These are phyloP conservation scores for Fusarium redolens DNA, from an alignment of 2,329 filamentous ascomycete genomes.

Conservation along the genomic window DNA sequence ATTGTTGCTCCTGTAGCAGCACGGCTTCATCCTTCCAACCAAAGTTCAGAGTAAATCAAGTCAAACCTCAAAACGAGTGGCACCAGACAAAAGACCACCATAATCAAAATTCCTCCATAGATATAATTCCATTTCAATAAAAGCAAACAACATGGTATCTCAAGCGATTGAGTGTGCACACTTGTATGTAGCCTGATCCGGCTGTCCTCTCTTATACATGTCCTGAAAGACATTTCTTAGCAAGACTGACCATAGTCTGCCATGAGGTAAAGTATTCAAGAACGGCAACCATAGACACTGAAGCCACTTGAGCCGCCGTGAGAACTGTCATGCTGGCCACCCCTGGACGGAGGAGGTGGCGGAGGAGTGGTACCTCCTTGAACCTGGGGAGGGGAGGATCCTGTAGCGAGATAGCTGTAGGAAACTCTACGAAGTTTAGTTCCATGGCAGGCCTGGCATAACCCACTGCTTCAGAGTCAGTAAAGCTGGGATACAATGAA, in stretches of 20 bases:
- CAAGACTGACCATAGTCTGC: background rate
- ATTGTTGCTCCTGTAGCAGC: slow-evolving; percentile 1
- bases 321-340: slow-evolving; percentile 18
- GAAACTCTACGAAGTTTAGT: slow-evolving; percentile 41
- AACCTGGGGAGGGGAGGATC: slow-evolving; percentile 8
- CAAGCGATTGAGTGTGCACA: slow-evolving; percentile 27
- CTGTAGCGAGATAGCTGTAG: slow-evolving; percentile 32
- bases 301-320: slow-evolving; percentile 28
- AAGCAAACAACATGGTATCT: slow-evolving; percentile 31
- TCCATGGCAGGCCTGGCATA: slow-evolving; percentile 40
- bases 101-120: background rate
- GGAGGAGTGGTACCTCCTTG: slow-evolving; percentile 22
- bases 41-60: background rate
- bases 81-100: slow-evolving; percentile 1
- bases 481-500: background rate
- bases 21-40: background rate
- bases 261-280: slow-evolving; percentile 1
- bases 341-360: slow-evolving; percentile 29
- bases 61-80: slow-evolving; percentile 18
- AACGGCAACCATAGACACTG: slow-evolving; percentile 19
- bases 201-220: slow-evolving; percentile 34
- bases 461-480: slow-evolving; percentile 7
- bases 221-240: slow-evolving; percentile 36
- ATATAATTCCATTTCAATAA: background rate
- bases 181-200: slow-evolving; percentile 24